These are phyloP conservation scores for Boletus barrowsii DNA, from an alignment of 768 basidiomycete species.

Conservation along the genomic window DNA sequence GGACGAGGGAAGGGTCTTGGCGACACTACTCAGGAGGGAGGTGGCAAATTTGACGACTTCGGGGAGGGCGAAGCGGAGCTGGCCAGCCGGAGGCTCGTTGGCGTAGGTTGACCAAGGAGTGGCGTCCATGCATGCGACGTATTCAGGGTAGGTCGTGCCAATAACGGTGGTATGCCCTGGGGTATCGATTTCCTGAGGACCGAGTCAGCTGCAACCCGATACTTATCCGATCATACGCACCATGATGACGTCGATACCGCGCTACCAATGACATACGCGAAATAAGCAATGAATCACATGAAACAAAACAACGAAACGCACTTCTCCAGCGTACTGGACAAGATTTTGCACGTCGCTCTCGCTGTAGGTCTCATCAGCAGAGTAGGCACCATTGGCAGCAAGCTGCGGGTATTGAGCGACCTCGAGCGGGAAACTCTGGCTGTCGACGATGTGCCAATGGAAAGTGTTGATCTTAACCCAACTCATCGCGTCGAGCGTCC, in stretches of 20 bases:
- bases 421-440: conserved; percentile 75
- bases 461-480: conserved; percentile 63
- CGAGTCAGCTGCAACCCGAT: neutral
- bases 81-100: conserved; percentile 77
- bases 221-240: conserved; percentile 21
- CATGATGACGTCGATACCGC: conserved; percentile 69
- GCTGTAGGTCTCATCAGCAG: conserved; percentile 49
- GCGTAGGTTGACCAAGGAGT: conserved; percentile 62
- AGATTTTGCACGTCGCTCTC: conserved; percentile 55
- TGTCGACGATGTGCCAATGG: conserved; percentile 85
- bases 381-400: conserved; percentile 66
- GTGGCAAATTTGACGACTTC: conserved; percentile 59
- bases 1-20: conserved; percentile 49
- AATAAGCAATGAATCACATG: neutral
- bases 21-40: conserved; percentile 50
- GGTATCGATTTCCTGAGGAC: conserved; percentile 70
- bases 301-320: conserved; percentile 35
- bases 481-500: conserved; percentile 52
- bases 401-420: conserved; percentile 61
- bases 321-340: conserved; percentile 65
- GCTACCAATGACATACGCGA: conserved; percentile 31
- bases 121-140: conserved; percentile 60
- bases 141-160: conserved; percentile 63
- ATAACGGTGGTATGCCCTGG: conserved; percentile 80
- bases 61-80: conserved; percentile 67